Evolutionary conservation across 2,329 filamentous ascomycete genomes (phyloP).

Genomic region (Akanthomyces uredinophilus): DNA sequence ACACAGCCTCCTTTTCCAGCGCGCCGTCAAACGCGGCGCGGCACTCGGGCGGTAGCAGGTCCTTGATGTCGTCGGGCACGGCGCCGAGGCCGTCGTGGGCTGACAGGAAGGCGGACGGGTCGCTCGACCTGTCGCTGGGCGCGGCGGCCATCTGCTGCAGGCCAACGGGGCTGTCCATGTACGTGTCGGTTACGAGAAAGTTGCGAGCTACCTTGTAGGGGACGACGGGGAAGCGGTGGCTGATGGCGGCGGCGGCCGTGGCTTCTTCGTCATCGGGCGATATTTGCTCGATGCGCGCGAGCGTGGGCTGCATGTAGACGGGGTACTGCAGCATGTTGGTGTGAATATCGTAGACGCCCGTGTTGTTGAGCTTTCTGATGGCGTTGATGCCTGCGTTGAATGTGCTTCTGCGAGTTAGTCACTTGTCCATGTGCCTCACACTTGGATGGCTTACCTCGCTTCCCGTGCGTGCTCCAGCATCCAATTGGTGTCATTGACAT

Average conservation of each 20-base stretch:
- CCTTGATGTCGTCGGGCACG: slow-evolving; percentile 59
- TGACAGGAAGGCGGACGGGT: slow-evolving; percentile 42
- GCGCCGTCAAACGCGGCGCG: slow-evolving; percentile 67
- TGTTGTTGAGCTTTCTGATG: slow-evolving; percentile 62
- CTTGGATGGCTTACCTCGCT: slow-evolving; percentile 60
- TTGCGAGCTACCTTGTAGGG: slow-evolving; percentile 48
- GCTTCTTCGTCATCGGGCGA: slow-evolving; percentile 35
- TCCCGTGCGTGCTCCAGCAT: slow-evolving; percentile 90
- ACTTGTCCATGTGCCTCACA: background rate
- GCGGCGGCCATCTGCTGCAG: slow-evolving; percentile 41
- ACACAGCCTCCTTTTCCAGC: slow-evolving; percentile 58
- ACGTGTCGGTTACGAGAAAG: slow-evolving; percentile 51
- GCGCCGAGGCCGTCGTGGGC: slow-evolving; percentile 58
- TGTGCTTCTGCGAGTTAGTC: slow-evolving; percentile 48
- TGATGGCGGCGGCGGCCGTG: slow-evolving; percentile 23
- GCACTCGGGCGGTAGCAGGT: slow-evolving; percentile 65
- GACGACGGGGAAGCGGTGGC: slow-evolving; percentile 42
- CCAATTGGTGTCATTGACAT: slow-evolving; percentile 93
- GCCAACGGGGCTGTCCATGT: slow-evolving; percentile 46
- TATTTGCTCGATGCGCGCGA: slow-evolving; percentile 75
- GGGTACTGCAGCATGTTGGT: slow-evolving; percentile 91
- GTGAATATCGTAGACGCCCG: slow-evolving; percentile 87
- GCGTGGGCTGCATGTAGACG: slow-evolving; percentile 81
- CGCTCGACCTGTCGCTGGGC: slow-evolving; percentile 37
- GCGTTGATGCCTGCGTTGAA: slow-evolving; percentile 75